phyloP scores from a whole-genome alignment of 2,329 filamentous ascomycete genomes.

The Purpureocillium takamizusanense region DNA sequence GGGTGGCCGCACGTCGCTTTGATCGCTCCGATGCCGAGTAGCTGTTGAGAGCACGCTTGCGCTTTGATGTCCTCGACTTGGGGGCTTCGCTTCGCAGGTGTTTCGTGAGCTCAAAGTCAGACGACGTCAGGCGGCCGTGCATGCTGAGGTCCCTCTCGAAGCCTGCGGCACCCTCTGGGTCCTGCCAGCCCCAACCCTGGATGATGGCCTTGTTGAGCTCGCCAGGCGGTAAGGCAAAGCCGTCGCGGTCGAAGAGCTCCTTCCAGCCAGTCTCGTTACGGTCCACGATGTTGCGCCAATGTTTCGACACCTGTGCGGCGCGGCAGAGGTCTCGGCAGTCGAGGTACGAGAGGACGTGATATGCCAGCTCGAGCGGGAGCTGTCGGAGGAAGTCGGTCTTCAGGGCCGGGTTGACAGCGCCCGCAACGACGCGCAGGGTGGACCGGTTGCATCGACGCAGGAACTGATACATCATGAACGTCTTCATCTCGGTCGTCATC shows the following conservation, averaged over 20 bases:
- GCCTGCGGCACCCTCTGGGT: conserved; percentile 64
- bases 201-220: conserved; percentile 79
- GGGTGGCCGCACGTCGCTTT: conserved; percentile 43
- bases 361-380: conserved; percentile 75
- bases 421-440: conserved; percentile 80
- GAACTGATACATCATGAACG: conserved; percentile 94
- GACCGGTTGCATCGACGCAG: conserved; percentile 79
- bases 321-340: conserved; percentile 79
- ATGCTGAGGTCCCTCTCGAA: conserved; percentile 73
- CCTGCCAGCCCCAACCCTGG: conserved; percentile 98
- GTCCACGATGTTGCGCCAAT: conserved; percentile 86
- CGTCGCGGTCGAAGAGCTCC: conserved; percentile 76
- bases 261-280: conserved; percentile 96
- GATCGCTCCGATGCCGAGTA: conserved; percentile 37
- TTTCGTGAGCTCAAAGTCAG: conserved; percentile 42
- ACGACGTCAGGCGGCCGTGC: conserved; percentile 40
- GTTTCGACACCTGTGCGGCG: conserved; percentile 86
- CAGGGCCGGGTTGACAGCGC: conserved; percentile 84
- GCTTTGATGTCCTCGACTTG: conserved; percentile 43
- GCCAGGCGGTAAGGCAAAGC: conserved; percentile 67
- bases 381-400: conserved; percentile 88
- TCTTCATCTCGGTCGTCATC: conserved; percentile 85
- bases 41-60: conserved; percentile 42
- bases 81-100: conserved; percentile 30
- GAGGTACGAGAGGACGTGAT: conserved; percentile 81